Base-by-base conservation (phyloP, 768 basidiomycete species). In the Auriscalpium orientale region DNA sequence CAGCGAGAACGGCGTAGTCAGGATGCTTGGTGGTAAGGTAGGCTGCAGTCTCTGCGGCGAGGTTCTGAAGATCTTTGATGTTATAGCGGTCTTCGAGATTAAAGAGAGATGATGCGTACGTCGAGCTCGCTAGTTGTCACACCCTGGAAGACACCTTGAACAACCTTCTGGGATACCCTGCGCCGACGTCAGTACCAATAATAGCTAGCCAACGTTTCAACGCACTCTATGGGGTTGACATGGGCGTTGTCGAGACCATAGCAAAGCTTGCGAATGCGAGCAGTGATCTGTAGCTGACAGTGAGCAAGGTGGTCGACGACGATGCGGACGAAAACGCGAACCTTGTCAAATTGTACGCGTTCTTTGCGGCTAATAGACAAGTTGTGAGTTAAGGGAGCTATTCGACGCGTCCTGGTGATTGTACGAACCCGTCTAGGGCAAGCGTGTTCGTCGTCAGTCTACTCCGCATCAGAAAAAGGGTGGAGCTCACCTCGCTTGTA, bases 81-180 rank as follows among this genome's bases (percentile, higher is more conserved):
- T 53, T 20, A 28, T 22, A 44, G 18, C 18, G 38, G 2, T 4
- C 12, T 8, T 34, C 16, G 18, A 7, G 9, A 20, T 18, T 7
- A 21, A 11, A 21, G 20, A 48, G 40, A 13, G 20, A 36, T 18
- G 8, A 35, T 8, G 75, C 89, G 63, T 64, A 95, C 93, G 73
- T 99, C 95, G 55, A 98, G 86, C 71, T 99, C 97, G 57, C 91
- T 89, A 4, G 97, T 99, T 1, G 95, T 99, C 22, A 98, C 94
- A 20, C 94, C 95, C 62, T 89, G 85, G 67, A 97, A 97, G 18
- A 97, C 91, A 60, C 94, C 95, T 22, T 83, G 81, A 45, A 95
- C 89, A 56, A 97, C 95, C 69, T 95, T 95, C 73, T 94, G 90
- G 8, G 91, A 82, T 21, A 94, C 83, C 65, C 91, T 95, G 58